Base-by-base conservation (phyloP, 2,329 filamentous ascomycete species). In the Atkinsonella hypoxylon region DNA sequence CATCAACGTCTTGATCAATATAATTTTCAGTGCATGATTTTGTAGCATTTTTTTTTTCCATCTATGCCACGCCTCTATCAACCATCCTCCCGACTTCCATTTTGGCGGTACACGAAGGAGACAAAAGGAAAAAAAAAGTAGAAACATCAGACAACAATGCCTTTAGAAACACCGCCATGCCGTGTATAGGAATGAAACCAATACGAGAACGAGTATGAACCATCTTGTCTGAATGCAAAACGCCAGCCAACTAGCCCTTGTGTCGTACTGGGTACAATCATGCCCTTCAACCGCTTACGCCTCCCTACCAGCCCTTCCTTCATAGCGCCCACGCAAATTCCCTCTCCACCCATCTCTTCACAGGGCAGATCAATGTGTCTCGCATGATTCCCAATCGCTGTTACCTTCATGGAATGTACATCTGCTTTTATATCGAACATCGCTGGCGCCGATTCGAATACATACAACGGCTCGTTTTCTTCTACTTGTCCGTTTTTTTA, bases 21-120 rank as follows among this genome's bases (percentile, higher is more conserved):
- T 26, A 26, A 26, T 26, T 26, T 26, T 26, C 26, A 26, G 26
- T 26, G 26, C 26, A 4, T 26, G 26, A 26, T 26, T 26, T 26
- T 26, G 26, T 8, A 26, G 1, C 54, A 54, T 57, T 58, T 17
- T 49, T 50, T 45, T 54, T 51, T 54, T 53, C 51, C 53, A 47
- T 57, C 56, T 57, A 58, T 58, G 49, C 51, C 54, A 54, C 44
- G 40, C 31, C 31, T 20, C 45, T 40, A 30, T 22, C 45, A 32
- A 34, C 26, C 34, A 42, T 45, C 17, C 49, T 40, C 17, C 13
- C 32, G 15, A 17, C 30, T 34, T 17, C 53, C 48, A 48, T 50
- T 41, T 36, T 51, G 30, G 38, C 41, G 31, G 26, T 47, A 20
- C n/a, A 41, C 13, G 26, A 26, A 26, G 26, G 26, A 26, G 26